Evolutionary conservation across 1,139 yeast species (phyloP).

Genomic region (Geotrichum aggregatum): DNA sequence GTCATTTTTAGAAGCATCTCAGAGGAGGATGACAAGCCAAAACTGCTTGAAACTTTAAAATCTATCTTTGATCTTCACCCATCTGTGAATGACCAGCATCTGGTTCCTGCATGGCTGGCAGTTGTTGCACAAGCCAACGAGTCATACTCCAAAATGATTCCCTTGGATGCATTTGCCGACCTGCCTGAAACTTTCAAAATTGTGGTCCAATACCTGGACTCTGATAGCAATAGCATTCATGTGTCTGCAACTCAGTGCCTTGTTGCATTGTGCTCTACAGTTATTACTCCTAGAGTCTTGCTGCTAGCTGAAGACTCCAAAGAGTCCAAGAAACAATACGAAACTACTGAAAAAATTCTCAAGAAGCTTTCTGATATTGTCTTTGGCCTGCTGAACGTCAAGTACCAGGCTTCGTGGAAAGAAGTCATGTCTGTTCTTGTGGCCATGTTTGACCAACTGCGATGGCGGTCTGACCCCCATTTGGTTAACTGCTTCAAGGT

Average conservation of each 20-base stretch:
- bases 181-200: constrained; percentile 56
- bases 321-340: constrained; percentile 45
- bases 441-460: constrained; percentile 60
- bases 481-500: constrained; percentile 61
- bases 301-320: constrained; percentile 44
- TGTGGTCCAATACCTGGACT: constrained; percentile 57
- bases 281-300: constrained; percentile 58
- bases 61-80: constrained; percentile 79
- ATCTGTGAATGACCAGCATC: constrained; percentile 70
- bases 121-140: constrained; percentile 84
- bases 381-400: constrained; percentile 62
- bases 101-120: constrained; percentile 93
- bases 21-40: constrained; percentile 53
- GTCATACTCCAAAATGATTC: constrained; percentile 59
- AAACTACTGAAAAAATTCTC: constrained; percentile 51
- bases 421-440: constrained; percentile 68
- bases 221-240: constrained; percentile 65
- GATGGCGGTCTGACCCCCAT: constrained; percentile 68
- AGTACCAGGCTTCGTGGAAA: constrained; percentile 70
- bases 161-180: constrained; percentile 52
- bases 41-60: constrained; percentile 60
- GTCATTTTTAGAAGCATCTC: constrained; percentile 75
- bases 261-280: constrained; percentile 62
- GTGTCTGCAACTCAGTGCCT: constrained; percentile 82
- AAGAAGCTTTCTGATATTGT: constrained; percentile 47